A percentile compares a stretch with the other conserved stretches of the same genome.
phyloP scores from a whole-genome alignment of 78 protist species.

The Monosiga brevicollis region DNA sequence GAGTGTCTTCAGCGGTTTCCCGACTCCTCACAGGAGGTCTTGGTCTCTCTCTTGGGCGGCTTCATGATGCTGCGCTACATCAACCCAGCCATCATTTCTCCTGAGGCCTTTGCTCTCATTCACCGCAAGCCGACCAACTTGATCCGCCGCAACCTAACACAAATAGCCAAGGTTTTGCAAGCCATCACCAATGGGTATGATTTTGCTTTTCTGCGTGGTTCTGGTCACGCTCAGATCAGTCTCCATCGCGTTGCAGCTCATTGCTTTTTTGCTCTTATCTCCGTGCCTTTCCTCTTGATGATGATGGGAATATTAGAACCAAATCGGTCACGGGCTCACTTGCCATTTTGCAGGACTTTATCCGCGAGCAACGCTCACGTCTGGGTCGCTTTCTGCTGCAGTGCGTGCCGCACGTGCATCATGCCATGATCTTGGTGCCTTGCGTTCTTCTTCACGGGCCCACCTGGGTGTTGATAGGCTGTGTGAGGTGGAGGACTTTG shows the following conservation, averaged over 20 bases:
- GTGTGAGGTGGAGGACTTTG: conserved; percentile 45
- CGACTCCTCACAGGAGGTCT: conserved; percentile 15
- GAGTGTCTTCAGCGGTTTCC: not conserved
- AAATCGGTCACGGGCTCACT: not conserved
- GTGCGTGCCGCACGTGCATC: not conserved
- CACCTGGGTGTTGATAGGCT: conserved; percentile 15
- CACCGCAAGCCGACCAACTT: conserved; percentile 27
- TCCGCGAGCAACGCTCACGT: not conserved
- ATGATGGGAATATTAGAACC: conserved; percentile 4
- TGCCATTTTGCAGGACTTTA: not conserved
- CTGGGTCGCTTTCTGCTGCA: not conserved
- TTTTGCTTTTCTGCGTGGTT: no score
- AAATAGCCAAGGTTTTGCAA: conserved; percentile 58
- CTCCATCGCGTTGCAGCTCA: no score
- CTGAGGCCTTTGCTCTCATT: conserved; percentile 41
- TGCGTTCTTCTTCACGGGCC: conserved; percentile 11
- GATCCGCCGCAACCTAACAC: conserved; percentile 35
- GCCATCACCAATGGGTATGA: conserved; percentile 55
- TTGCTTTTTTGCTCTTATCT: no score
- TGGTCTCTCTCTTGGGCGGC: conserved; percentile 49
- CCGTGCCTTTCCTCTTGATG: no score
- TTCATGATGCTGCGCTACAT: conserved; percentile 52
- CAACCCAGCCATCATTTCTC: conserved; percentile 62
- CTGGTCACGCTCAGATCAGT: no score
- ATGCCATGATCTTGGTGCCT: not conserved